Conservation (phyloP, 2,329 filamentous ascomycete species). For the Phialophora macrospora region DNA sequence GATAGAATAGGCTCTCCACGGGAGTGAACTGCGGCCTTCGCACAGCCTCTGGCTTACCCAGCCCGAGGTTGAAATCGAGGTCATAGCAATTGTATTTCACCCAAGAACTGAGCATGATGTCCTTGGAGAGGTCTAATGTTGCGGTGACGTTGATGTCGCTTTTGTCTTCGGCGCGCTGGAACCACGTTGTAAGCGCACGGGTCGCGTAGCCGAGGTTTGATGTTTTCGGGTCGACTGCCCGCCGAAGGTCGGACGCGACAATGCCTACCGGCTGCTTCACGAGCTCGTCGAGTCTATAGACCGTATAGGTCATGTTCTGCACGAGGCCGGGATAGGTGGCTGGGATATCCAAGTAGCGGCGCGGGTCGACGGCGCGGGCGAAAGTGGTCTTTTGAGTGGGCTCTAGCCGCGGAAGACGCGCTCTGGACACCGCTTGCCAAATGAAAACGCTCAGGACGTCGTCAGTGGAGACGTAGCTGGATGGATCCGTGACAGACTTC, state of each 20-base stretch:
- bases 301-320: slow-evolving; percentile 54
- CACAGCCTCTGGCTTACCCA: slow-evolving; percentile 56
- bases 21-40: slow-evolving; percentile 55
- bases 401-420: slow-evolving; percentile 48
- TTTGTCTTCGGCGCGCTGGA: slow-evolving; percentile 46
- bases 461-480: slow-evolving; percentile 57
- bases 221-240: slow-evolving; percentile 46
- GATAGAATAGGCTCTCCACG: slow-evolving; percentile 56
- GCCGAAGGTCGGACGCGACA: slow-evolving; percentile 49
- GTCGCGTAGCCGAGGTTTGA: slow-evolving; percentile 46
- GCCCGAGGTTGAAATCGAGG: slow-evolving; percentile 54
- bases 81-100: slow-evolving; percentile 53
- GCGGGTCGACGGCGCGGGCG: slow-evolving; percentile 57
- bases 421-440: slow-evolving; percentile 54
- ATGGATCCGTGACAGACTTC: slow-evolving; percentile 31
- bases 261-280: slow-evolving; percentile 43
- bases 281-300: slow-evolving; percentile 42
- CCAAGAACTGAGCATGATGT: slow-evolving; percentile 63
- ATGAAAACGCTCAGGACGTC: slow-evolving; percentile 59
- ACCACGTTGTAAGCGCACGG: slow-evolving; percentile 51
- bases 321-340: slow-evolving; percentile 56
- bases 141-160: slow-evolving; percentile 44
- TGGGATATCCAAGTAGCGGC: slow-evolving; percentile 51
- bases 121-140: slow-evolving; percentile 47
- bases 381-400: slow-evolving; percentile 43